Percentiles rank a stretch among this genome's conserved stretches.
These are phyloP conservation scores for Simmondsia chinensis DNA, from an alignment of 148 eudicot species.

Conservation along the genomic window DNA sequence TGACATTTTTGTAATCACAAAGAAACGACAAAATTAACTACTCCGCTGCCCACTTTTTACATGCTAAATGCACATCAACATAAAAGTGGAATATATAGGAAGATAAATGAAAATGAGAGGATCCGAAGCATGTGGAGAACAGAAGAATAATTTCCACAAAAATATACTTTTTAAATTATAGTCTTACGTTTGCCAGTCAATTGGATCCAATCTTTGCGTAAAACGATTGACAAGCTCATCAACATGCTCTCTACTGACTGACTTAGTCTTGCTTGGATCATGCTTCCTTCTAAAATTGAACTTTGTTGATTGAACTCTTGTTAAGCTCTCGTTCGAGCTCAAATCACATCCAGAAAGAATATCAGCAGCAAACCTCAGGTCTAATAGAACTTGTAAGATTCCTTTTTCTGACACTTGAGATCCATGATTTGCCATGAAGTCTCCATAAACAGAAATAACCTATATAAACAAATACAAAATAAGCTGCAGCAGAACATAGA, in stretches of 20 bases:
- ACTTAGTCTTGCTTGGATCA: constrained; percentile 44
- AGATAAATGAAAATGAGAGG: no score
- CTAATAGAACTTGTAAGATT: constrained; percentile 70
- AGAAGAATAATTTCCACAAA: no score
- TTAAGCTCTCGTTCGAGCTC: constrained; percentile 26
- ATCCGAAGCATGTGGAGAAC: no score
- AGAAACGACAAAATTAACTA: no score
- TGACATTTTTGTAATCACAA: no score
- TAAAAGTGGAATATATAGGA: no score
- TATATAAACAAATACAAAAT: constrained; percentile 15
- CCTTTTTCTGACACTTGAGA: constrained; percentile 76
- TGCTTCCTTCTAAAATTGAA: constrained; percentile 62
- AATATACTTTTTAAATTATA: neutral
- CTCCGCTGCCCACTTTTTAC: no score
- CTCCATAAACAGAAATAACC: constrained; percentile 58
- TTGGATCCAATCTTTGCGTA: constrained; percentile 84
- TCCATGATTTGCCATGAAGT: constrained; percentile 34
- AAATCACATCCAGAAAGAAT: constrained; percentile 71
- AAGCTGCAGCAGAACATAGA: constrained; percentile 5
- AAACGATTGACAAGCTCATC: constrained; percentile 49
- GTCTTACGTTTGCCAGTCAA: constrained; percentile 94
- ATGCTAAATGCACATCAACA: no score
- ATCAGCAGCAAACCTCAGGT: constrained; percentile 77
- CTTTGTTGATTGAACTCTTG: constrained; percentile 37
- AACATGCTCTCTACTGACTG: constrained; percentile 46